Base-by-base conservation (phyloP, 306 rosid species). In the Castanospermum australe region DNA sequence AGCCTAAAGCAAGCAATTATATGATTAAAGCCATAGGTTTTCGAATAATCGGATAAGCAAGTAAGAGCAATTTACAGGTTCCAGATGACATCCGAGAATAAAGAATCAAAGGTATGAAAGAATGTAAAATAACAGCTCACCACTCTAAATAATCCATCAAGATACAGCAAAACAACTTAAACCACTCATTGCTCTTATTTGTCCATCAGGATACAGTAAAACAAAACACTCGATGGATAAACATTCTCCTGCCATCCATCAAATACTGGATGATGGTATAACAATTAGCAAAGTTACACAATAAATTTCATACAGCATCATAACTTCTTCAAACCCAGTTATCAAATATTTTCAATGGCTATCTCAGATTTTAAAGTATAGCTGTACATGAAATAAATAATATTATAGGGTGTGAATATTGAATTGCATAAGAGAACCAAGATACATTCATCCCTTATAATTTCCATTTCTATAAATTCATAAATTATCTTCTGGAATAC, bases 61-160 rank as follows among this genome's bases (percentile, higher is more conserved):
- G 57, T 33, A 20, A 61, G 54, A 71, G 75, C 42, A 68, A 68
- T 42, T 79, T 41, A 61, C 15, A 41, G 50, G 56, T 52, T 18
- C 66, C 60, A 70, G 4, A 56, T 6, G 32, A 42, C 61, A 45
- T 14, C 15, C 42, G 20, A 39, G 32, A 51, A 28, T n/a, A 68
- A 20, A 54, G 6, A 55, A 64, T 30, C 28, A 20, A 74, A 55
- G 61, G 33, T 35, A 35, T 20, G 65, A 73, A 13, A 32, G 22
- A 38, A 36, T 25, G 50, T n/a, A 13, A 30, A 8, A 63, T 30
- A 24, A 60, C 77, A 38, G 36, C 42, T 65, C 61, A 28, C 28
- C 4, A 24, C 10, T 18, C 47, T 55, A 25, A 22, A 39, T 73
- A 52, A 25, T 38, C 64, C 56, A 60, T 47, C 18, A 36, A 22